Evolutionary conservation across 345 rosid species (phyloP), one percentile per base, ranked within the genome.

Genomic region (Linum tenue): DNA sequence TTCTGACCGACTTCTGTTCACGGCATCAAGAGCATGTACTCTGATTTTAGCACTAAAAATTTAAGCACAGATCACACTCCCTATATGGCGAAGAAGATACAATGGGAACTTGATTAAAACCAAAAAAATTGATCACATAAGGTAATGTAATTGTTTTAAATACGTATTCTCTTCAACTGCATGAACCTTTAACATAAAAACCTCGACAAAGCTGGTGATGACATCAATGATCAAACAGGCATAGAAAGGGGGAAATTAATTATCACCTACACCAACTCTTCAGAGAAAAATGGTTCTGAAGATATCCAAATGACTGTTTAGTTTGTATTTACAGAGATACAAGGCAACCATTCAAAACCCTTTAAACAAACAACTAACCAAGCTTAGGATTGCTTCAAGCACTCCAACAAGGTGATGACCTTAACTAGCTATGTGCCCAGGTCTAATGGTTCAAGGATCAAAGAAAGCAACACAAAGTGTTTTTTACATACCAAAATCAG

Each of bases 401-500:
- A 9, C 14, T 48, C 53, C 9, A 48, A 48, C 53, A 48, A 12
- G 3, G 14, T 9, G 53, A 48, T 48, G 53, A 48, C 53, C 53
- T 48, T 48, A 12, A 22, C 31, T 22, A 22, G 31, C 31, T 22
- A 7, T 15, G 9, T 9, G 7, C 14, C 14, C 9, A 3, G 11
- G 9, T 15, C 53, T 39, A 9, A 37, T 31, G 16, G 22, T n/a
- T 39, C 41, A 5, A 22, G 31, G 31, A 22, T 22, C 31, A 22
- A 60, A 17, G 3, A 59, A 59, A 4, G 41, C 35, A 42, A 36
- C 59, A 5, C 35, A 59, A 43, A 43, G 4, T 70, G 65, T 60
- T 22, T 22, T 22, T 57, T 14, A 69, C 82, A 56, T 87, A 94
- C 96, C 91, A 67, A 91, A 95, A 80, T 95, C 97, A 69, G 86